Conservation (phyloP, 148 eudicot genomes). For the Pouteria glomerata region DNA sequence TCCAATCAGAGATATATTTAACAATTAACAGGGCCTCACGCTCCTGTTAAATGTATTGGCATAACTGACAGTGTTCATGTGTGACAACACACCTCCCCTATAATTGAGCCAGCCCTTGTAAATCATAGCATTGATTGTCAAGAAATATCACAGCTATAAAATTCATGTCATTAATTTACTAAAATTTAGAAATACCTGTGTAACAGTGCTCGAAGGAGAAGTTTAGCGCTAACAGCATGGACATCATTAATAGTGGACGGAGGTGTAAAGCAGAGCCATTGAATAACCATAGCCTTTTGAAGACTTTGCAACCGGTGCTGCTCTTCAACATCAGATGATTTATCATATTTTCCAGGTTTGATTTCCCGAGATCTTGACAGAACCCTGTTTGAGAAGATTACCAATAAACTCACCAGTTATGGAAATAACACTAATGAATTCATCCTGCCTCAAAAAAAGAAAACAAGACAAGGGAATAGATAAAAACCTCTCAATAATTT, state of each 20-base stretch:
- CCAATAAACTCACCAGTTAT: neutral
- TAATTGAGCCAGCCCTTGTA: neutral
- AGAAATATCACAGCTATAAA: neutral
- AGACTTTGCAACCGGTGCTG: conserved; percentile 77
- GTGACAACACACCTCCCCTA: neutral
- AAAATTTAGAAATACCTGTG: conserved; percentile 53
- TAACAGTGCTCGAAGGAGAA: conserved; percentile 69
- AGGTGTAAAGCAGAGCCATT: conserved; percentile 99
- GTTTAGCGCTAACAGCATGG: conserved; percentile 51
- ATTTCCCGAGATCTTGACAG: conserved; percentile 78
- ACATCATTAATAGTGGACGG: conserved; percentile 73
- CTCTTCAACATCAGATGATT: conserved; percentile 72
- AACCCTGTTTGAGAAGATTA: conserved; percentile 47
- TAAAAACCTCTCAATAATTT: conserved; percentile 82
- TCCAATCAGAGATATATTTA: neutral
- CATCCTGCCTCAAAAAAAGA: neutral
- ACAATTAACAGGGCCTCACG: neutral
- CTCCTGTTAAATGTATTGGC: neutral
- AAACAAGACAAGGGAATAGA: conserved; percentile 1
- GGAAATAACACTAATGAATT: neutral
- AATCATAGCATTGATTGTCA: neutral
- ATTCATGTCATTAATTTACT: neutral
- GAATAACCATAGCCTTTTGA: conserved; percentile 90
- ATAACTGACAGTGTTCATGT: neutral
- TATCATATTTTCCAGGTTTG: conserved; percentile 53